Evolutionary conservation across 495 filamentous ascomycete species (phyloP).

Genomic region (Talaromyces thailandensis): DNA sequence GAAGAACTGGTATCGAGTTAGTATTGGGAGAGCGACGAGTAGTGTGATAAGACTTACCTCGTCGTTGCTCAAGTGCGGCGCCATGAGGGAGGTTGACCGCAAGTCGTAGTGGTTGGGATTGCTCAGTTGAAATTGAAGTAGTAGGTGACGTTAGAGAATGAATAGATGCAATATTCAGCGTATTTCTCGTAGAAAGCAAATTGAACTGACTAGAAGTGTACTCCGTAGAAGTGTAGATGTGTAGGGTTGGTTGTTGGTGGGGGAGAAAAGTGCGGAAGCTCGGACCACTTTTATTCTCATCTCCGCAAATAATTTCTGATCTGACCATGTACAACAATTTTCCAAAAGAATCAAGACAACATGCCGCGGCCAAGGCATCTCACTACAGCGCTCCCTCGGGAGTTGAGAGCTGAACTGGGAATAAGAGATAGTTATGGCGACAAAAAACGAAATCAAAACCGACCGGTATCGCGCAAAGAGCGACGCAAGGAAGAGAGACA

Average conservation of each 20-base stretch:
- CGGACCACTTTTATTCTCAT: slow-evolving; percentile 2
- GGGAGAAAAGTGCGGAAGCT: slow-evolving; percentile 1
- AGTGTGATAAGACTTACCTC: slow-evolving; percentile 44
- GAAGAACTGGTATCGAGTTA: slow-evolving; percentile 63
- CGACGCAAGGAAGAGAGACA: slow-evolving; percentile 47
- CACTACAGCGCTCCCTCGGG: slow-evolving; percentile 54
- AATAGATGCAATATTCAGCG: background rate
- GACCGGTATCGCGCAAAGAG: slow-evolving; percentile 47
- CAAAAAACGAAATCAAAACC: slow-evolving; percentile 30
- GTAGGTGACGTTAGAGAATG: background rate
- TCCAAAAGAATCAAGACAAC: background rate
- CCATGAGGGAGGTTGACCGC: slow-evolving; percentile 27
- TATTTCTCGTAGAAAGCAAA: background rate
- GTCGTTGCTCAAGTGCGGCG: slow-evolving; percentile 58
- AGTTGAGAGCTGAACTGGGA: slow-evolving; percentile 50
- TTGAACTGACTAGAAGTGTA: background rate
- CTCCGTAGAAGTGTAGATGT: background rate
- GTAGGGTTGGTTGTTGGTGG: background rate
- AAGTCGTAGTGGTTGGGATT: background rate
- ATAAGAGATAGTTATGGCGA: slow-evolving; percentile 32
- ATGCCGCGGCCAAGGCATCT: slow-evolving; percentile 40
- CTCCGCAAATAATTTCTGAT: background rate
- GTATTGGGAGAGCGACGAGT: background rate
- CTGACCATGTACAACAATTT: background rate
- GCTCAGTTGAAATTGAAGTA: background rate